Percentiles rank a stretch among this genome's conserved stretches.
Evolutionary conservation across 2,329 filamentous ascomycete genomes (phyloP).

Genomic region (Hypomyces rosellus): DNA sequence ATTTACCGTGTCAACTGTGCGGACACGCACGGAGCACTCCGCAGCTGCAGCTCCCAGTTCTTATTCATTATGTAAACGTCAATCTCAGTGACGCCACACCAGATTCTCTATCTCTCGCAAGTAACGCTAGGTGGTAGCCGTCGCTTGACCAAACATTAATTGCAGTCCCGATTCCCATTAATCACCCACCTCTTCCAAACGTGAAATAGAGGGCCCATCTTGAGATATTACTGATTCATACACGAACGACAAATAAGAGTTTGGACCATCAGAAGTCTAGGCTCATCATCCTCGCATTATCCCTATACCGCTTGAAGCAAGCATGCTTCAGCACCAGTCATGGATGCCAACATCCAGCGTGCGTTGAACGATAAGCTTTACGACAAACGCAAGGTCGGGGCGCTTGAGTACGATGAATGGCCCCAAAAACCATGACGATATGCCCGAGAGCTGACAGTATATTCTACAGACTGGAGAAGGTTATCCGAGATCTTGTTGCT

Average conservation of each 20-base stretch:
- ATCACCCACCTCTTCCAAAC: too few species aligned
- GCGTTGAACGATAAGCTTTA: slow-evolving; percentile 97
- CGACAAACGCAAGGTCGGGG: slow-evolving; percentile 93
- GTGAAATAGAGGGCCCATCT: too few species aligned
- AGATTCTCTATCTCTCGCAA: not conserved
- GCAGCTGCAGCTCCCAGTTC: too few species aligned
- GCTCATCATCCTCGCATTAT: not conserved
- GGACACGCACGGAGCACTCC: too few species aligned
- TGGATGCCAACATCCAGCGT: slow-evolving; percentile 87
- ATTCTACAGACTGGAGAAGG: slow-evolving; percentile 67
- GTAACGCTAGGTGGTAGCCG: not conserved
- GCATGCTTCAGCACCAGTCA: slow-evolving; percentile 33
- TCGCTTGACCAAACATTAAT: too few species aligned
- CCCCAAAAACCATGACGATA: too few species aligned
- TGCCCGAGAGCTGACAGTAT: slow-evolving; percentile 12
- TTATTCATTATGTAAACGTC: not conserved
- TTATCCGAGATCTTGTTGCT: slow-evolving; percentile 77
- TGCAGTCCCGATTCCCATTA: too few species aligned
- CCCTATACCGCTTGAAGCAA: not conserved
- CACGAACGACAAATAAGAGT: too few species aligned
- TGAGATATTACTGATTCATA: too few species aligned
- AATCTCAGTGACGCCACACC: not conserved
- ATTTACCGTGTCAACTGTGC: too few species aligned
- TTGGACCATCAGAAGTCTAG: too few species aligned
- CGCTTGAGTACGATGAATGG: slow-evolving; percentile 69